Percentiles rank a stretch among this genome's conserved stretches.
Evolutionary conservation across 306 rosid genomes (phyloP).

Genomic region (Fragaria ananassa): DNA sequence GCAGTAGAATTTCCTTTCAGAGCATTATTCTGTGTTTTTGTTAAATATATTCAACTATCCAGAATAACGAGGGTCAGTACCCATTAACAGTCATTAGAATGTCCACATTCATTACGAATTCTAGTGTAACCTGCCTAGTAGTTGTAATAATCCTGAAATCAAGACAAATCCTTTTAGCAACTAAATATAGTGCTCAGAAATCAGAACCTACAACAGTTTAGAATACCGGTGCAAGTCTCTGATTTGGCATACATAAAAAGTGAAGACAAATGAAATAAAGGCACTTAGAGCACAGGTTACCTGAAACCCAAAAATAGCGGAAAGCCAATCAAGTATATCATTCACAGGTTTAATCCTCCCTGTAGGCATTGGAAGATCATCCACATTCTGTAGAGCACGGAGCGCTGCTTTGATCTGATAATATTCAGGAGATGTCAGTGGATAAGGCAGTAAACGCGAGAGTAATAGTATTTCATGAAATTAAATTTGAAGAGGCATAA

Average conservation of each 20-base stretch:
- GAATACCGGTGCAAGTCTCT: constrained; percentile 1
- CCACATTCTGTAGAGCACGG: constrained; percentile 55
- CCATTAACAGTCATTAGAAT: not conserved
- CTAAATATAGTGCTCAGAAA: not conserved
- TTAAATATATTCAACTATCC: not conserved
- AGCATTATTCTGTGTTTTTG: not conserved
- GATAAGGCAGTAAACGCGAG: constrained; percentile 5
- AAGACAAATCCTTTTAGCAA: constrained; percentile 8
- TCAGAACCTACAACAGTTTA: constrained; percentile 1
- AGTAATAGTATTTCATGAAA: constrained; percentile 6
- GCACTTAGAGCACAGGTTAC: constrained; percentile 34
- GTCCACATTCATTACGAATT: not conserved
- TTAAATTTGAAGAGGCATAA: not conserved
- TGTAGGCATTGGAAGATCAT: constrained; percentile 59
- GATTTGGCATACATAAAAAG: not conserved
- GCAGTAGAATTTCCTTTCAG: not conserved
- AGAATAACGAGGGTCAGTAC: not conserved
- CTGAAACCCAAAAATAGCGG: constrained; percentile 88
- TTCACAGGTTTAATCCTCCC: constrained; percentile 60
- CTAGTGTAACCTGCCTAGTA: not conserved
- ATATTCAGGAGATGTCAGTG: constrained; percentile 13
- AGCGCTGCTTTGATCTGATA: constrained; percentile 77
- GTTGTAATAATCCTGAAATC: not conserved
- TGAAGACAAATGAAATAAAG: constrained; percentile 8
- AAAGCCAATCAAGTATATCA: constrained; percentile 91